Percentiles rank a stretch among this genome's conserved stretches.
Conservation (phyloP, 257 asterid species). For the Nicotiana undulata region DNA sequence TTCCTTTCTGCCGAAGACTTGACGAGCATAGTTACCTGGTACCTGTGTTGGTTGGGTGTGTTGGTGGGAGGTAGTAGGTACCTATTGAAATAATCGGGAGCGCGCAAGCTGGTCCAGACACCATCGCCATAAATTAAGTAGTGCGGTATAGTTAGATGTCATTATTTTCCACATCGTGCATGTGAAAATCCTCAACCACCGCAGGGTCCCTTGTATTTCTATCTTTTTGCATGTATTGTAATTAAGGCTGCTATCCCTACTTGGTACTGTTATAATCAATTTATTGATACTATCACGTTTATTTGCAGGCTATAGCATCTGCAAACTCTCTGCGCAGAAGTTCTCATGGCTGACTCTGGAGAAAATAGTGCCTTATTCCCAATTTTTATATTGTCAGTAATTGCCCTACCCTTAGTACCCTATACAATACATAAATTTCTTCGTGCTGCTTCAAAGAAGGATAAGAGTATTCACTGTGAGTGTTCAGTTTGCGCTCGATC, state of each 20-base stretch:
- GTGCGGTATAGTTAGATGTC: neutral
- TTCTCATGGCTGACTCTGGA: slow-evolving; percentile 67
- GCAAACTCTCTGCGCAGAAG: slow-evolving; percentile 10
- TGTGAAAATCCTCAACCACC: neutral
- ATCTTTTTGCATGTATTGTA: neutral
- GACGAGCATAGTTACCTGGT: too few species aligned
- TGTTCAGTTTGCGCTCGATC: slow-evolving; percentile 76
- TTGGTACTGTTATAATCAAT: neutral
- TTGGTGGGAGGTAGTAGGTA: too few species aligned
- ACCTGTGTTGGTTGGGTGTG: too few species aligned
- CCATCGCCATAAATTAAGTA: too few species aligned
- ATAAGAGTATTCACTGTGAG: slow-evolving; percentile 59
- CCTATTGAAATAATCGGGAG: too few species aligned
- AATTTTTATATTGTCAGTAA: slow-evolving; percentile 67
- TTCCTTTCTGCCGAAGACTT: too few species aligned
- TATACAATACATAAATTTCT: slow-evolving; percentile 65
- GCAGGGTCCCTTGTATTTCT: neutral
- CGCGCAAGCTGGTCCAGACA: too few species aligned
- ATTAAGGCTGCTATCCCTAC: neutral
- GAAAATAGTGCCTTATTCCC: slow-evolving; percentile 83
- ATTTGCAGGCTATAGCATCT: slow-evolving; percentile 34
- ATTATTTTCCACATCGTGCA: neutral
- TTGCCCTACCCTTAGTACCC: slow-evolving; percentile 85
- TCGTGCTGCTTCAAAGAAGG: slow-evolving; percentile 61
- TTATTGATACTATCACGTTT: neutral